These are phyloP conservation scores for Silene uniflora DNA, from an alignment of 148 eudicot species.

Conservation along the genomic window DNA sequence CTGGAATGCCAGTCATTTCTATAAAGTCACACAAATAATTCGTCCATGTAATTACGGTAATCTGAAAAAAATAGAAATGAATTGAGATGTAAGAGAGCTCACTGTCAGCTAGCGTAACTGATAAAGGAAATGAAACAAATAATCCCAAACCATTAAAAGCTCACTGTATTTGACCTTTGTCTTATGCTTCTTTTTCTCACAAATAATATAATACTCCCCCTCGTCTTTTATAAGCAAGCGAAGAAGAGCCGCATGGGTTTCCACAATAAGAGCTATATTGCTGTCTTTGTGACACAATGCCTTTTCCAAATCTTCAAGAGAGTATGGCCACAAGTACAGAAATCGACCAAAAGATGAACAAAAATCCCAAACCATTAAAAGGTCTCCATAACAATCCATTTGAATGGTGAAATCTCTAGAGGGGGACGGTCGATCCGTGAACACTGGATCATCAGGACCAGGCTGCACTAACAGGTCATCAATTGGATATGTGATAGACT, in stretches of 20 bases:
- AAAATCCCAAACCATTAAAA: slow-evolving; percentile 96
- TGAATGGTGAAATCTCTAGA: slow-evolving; percentile 74
- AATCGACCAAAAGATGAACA: slow-evolving; percentile 77
- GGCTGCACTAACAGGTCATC: slow-evolving; percentile 82
- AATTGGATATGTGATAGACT: slow-evolving; percentile 73
- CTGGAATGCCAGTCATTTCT: slow-evolving; percentile 51
- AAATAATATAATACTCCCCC: slow-evolving; percentile 44
- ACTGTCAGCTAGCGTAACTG: not conserved
- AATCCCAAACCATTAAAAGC: too few relatives aligned
- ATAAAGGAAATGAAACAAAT: not conserved
- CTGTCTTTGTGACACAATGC: slow-evolving; percentile 80
- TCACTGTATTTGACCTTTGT: slow-evolving; percentile 82
- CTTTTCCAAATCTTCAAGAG: slow-evolving; percentile 83
- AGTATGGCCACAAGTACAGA: slow-evolving; percentile 67
- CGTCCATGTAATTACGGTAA: slow-evolving; percentile 70
- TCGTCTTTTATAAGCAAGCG: slow-evolving; percentile 71
- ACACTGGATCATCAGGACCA: slow-evolving; percentile 60
- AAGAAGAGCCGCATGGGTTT: slow-evolving; percentile 78
- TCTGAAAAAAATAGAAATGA: slow-evolving; percentile 46
- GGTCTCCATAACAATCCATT: slow-evolving; percentile 76
- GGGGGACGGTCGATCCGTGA: slow-evolving; percentile 68
- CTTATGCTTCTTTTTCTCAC: slow-evolving; percentile 59
- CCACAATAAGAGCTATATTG: slow-evolving; percentile 63
- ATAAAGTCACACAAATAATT: slow-evolving; percentile 85
- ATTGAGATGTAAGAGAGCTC: not conserved